Evolutionary conservation across 768 basidiomycete species (phyloP), one percentile per base, ranked within the genome.

Genomic region (Trametes meyenii): DNA sequence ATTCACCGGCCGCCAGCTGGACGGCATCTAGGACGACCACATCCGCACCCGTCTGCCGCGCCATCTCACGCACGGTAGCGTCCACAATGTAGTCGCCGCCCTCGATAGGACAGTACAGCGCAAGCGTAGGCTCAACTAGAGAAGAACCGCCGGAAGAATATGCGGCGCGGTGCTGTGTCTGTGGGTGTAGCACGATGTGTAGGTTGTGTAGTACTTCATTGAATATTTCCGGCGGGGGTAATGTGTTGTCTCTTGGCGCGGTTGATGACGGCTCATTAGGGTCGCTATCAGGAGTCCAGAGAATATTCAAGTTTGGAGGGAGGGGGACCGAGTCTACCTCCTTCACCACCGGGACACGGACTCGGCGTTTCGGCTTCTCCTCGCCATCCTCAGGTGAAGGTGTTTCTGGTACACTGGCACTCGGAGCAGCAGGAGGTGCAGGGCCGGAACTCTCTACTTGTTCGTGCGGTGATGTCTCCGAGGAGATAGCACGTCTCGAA

Each of bases 1-100:
- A 90, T 72, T 92, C 88, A n/a, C 94, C 92, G 3, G 93, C 88
- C 36, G 90, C 93, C 19, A 96, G 78, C 61, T 95, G 90, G 10
- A 88, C 85, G 3, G 89, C 79, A 76, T 98, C 95, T 51, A 98
- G 71, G 14, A 94, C 84, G 10, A 96, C 79, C 12, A 97, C 87
- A 64, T 97, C 96, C 19, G 93, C 84, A 26, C 83, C 85, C 2
- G 87, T 85, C 55, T 82, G 81, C 50, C 83, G 81, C 5, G 92
- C 93, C 64, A 96, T 75, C 71, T 92, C 90, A 40, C 82, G 79
- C 12, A 96, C 86, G 3, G 93, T 90, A 19, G 85, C 84, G 69
- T 90, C 89, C 21, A 95, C 80, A 23, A 95, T 81, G 71, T 90
- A 87, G 63, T 93, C 88, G 5, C 92, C 93, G 36, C 95, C 95